Evolutionary conservation across 2,329 filamentous ascomycete genomes (phyloP).

Genomic region (Fusarium torulosum): DNA sequence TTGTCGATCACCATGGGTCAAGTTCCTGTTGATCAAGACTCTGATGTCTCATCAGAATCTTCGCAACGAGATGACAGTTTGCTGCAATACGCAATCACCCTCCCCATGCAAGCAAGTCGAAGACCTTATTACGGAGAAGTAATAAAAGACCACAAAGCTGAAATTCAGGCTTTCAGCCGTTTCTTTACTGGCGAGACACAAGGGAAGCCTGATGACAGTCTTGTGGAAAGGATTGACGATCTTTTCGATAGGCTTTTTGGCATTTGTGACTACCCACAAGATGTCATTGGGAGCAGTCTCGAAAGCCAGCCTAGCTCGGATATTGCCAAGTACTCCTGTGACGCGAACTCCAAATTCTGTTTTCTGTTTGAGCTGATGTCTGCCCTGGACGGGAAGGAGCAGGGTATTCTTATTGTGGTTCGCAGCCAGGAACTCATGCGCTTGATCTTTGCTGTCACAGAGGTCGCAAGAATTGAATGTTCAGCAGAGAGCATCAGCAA

Average conservation of each 20-base stretch:
- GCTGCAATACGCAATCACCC: constrained; percentile 64
- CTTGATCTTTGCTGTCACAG: constrained; percentile 64
- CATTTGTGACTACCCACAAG: constrained; percentile 69
- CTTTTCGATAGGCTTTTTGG: constrained; percentile 65
- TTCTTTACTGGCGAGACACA: constrained; percentile 58
- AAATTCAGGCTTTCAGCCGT: constrained; percentile 61
- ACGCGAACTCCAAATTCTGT: constrained; percentile 70
- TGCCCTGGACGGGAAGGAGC: constrained; percentile 57
- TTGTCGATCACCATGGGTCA: constrained; percentile 48
- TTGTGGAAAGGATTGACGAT: constrained; percentile 62
- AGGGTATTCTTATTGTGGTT: constrained; percentile 66
- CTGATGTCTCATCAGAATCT: constrained; percentile 37
- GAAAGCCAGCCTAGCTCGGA: constrained; percentile 56
- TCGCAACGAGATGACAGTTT: constrained; percentile 21
- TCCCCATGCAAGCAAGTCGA: constrained; percentile 67
- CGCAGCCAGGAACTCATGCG: constrained; percentile 63
- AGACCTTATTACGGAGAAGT: constrained; percentile 66
- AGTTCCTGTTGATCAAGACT: constrained; percentile 41
- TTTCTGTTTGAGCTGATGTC: constrained; percentile 66
- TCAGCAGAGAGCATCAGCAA: constrained; percentile 51
- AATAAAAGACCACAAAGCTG: constrained; percentile 58
- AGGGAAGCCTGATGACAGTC: constrained; percentile 54
- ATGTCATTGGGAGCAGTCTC: constrained; percentile 60
- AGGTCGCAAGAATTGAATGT: constrained; percentile 55
- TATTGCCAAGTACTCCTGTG: constrained; percentile 65